These are phyloP conservation scores for Ascosphaera aggregata DNA, from an alignment of 2,329 filamentous ascomycete genomes.

Conservation along the genomic window DNA sequence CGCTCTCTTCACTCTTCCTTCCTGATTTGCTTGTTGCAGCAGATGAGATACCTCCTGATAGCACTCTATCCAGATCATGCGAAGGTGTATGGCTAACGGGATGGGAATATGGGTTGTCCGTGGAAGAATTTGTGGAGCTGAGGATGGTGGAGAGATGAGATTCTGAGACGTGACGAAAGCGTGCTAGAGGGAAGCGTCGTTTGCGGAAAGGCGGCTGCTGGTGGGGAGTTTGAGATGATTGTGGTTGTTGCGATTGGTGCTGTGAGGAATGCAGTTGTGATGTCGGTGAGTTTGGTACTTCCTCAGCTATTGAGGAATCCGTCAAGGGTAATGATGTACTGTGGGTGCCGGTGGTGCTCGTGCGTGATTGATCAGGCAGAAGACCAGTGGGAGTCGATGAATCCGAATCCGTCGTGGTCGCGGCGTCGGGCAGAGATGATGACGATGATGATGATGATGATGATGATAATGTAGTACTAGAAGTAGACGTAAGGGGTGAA, in stretches of 20 bases:
- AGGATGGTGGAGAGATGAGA: slow-evolving; percentile 63
- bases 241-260: slow-evolving; percentile 10
- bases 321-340: background rate
- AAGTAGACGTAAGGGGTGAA: background rate
- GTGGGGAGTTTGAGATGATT: background rate
- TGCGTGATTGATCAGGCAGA: background rate
- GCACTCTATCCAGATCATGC: background rate
- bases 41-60: background rate
- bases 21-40: background rate
- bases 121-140: slow-evolving; percentile 33
- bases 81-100: too few species aligned
- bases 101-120: too few species aligned
- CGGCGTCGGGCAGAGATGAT: slow-evolving; percentile 1
- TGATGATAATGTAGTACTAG: background rate
- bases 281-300: background rate
- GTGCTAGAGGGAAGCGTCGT: slow-evolving; percentile 40
- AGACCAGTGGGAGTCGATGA: background rate
- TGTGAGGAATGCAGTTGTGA: slow-evolving; percentile 2
- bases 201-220: background rate
- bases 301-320: background rate
- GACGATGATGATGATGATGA: slow-evolving; percentile 1
- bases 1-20: background rate
- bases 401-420: slow-evolving; percentile 1
- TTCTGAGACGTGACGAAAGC: slow-evolving; percentile 82
- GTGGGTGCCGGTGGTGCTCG: background rate